These are phyloP conservation scores for Citrus australasica DNA, from an alignment of 345 rosid species.

Conservation along the genomic window DNA sequence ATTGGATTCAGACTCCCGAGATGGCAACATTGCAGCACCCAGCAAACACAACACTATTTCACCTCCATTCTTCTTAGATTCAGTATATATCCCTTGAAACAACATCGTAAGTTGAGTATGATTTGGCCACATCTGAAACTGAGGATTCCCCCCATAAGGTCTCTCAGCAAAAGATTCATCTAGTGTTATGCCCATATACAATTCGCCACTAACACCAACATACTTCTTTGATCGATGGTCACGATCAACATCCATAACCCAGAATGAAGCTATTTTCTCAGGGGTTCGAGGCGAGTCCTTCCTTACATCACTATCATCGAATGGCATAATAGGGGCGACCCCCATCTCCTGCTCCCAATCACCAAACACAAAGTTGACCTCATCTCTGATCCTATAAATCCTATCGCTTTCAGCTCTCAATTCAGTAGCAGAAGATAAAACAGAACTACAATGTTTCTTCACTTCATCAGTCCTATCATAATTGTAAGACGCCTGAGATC, in stretches of 20 bases:
- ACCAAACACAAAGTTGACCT: constrained; percentile 49
- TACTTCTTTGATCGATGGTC: constrained; percentile 46
- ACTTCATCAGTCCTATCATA: constrained; percentile 67
- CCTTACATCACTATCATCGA: constrained; percentile 34
- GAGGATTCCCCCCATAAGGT: constrained; percentile 37
- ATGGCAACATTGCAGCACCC: constrained; percentile 78
- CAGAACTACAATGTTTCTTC: constrained; percentile 47
- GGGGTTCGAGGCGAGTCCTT: constrained; percentile 29
- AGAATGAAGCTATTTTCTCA: constrained; percentile 57
- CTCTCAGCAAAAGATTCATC: constrained; percentile 37
- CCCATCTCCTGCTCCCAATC: constrained; percentile 70
- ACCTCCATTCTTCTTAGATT: constrained; percentile 50
- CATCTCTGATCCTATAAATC: constrained; percentile 42
- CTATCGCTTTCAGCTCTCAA: constrained; percentile 35
- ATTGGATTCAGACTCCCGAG: constrained; percentile 50
- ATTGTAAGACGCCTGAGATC: constrained; percentile 28
- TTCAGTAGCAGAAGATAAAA: constrained; percentile 60
- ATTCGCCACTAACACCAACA: constrained; percentile 47
- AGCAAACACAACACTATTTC: constrained; percentile 73
- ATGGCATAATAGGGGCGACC: constrained; percentile 68
- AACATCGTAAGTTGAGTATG: constrained; percentile 56
- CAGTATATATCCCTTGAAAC: constrained; percentile 65
- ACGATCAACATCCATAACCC: constrained; percentile 53
- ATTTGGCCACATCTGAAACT: constrained; percentile 68
- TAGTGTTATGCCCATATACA: constrained; percentile 51